These are phyloP conservation scores for Nannochloropsis gaditana DNA, from an alignment of 108 stramenopile genomes.

Conservation along the genomic window DNA sequence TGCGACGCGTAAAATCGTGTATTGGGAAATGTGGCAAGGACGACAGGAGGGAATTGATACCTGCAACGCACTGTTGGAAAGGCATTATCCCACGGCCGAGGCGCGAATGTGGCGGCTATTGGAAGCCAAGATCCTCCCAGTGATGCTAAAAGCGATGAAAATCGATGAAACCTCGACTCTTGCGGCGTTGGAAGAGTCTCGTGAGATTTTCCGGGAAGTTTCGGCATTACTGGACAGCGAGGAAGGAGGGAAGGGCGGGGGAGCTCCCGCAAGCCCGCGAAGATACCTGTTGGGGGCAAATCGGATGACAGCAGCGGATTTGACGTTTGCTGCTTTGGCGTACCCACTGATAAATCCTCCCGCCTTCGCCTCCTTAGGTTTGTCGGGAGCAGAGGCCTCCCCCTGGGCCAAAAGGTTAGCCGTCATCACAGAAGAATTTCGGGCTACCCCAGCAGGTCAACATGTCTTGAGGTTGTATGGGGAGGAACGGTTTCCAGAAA, in stretches of 20 bases:
- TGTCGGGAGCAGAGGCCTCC: neutral
- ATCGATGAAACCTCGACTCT: neutral
- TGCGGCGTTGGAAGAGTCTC: neutral
- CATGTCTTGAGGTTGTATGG: slow-evolving; percentile 5
- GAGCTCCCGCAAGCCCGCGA: neutral
- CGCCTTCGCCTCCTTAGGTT: neutral
- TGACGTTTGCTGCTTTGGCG: slow-evolving; percentile 12
- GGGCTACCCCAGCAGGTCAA: neutral
- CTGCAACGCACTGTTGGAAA: neutral
- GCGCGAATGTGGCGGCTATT: neutral
- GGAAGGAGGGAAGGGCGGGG: neutral
- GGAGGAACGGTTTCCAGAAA: slow-evolving; percentile 15
- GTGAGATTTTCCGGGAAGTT: neutral
- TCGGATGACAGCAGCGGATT: neutral
- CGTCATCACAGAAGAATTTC: neutral
- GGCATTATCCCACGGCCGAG: neutral
- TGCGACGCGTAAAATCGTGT: neutral
- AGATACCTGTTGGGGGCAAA: neutral
- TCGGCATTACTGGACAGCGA: neutral
- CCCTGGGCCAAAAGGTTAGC: neutral
- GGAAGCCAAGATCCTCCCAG: neutral
- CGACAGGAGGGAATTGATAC: neutral
- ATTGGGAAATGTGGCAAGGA: neutral
- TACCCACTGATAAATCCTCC: neutral
- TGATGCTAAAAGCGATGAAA: neutral